Evolutionary conservation across 225 moss, liverwort and hornwort species (phyloP).

Genomic region (Antitrichia curtipendula): DNA sequence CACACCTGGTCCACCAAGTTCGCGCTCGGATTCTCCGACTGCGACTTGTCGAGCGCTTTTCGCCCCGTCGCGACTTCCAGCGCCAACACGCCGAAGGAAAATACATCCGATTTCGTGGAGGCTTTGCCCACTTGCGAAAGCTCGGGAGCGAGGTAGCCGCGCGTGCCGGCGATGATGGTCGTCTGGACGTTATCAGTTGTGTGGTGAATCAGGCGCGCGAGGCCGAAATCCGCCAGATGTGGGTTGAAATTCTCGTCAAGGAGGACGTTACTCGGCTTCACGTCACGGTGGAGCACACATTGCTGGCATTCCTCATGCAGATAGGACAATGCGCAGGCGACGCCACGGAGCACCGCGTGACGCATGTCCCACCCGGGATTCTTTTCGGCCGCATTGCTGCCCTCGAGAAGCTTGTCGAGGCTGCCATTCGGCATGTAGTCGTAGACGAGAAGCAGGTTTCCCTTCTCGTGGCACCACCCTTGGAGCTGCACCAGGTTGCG

Average conservation of each 20-base stretch:
- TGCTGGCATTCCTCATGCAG: conserved; percentile 45
- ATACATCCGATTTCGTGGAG: conserved; percentile 72
- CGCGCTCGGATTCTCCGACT: conserved; percentile 26
- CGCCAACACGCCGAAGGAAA: conserved; percentile 67
- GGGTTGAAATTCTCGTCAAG: conserved; percentile 46
- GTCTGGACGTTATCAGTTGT: conserved; percentile 46
- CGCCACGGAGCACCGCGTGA: conserved; percentile 19
- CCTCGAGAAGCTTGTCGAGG: conserved; percentile 36
- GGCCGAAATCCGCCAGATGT: conserved; percentile 55
- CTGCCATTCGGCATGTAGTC: conserved; percentile 64
- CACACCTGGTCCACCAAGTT: conserved; percentile 75
- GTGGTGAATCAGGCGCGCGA: conserved; percentile 74
- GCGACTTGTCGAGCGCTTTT: conserved; percentile 41
- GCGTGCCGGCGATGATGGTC: conserved; percentile 60
- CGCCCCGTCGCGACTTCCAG: conserved; percentile 74
- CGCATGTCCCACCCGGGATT: conserved; percentile 27
- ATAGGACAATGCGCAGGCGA: conserved; percentile 39
- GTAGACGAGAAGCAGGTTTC: conserved; percentile 39
- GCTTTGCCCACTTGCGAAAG: conserved; percentile 56
- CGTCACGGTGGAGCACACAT: conserved; percentile 44
- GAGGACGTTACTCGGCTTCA: conserved; percentile 51
- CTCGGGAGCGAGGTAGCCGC: conserved; percentile 79
- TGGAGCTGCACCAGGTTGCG: conserved; percentile 49
- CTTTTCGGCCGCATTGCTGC: background rate
- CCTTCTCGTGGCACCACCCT: conserved; percentile 57